Evolutionary conservation across 139 green algal species (phyloP), one percentile per base, ranked within the genome.

Genomic region (Monoraphidium neglectum): DNA sequence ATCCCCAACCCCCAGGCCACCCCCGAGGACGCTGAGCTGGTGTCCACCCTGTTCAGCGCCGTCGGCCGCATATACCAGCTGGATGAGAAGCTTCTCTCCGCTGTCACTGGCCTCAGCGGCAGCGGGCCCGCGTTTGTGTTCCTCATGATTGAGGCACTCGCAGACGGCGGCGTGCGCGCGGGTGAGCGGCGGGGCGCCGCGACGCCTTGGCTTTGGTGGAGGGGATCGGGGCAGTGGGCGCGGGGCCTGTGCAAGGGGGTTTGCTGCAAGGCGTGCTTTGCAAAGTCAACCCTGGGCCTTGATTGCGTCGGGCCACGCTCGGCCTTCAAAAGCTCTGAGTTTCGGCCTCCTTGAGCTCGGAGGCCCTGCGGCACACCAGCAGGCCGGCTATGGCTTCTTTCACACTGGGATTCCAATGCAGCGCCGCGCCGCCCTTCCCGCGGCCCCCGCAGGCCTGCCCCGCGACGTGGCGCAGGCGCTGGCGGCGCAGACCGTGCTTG

Each of bases 121-220:
- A 94, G 84, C 64, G 96, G 96, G 0, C 96, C 96, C 3, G 96
- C 96, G 8, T 99, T 98, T 71, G 74, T 99, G 15, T 99, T 97
- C 84, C 74, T 98, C 4, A 84, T 94, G 59, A 98, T 99, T n/a
- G 96, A 99, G 88, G 96, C 95, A 8, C 82, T 99, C 67, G 89
- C 95, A 1, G 96, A 99, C 79, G 95, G 94, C 24, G 96, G 93
- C 47, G 96, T 99, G 23, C 79, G 77, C 21, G 87, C 92, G 73
- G 85, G 85, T 88, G 47, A 46, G 76, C 23, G 8, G 10, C n/a
- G 32, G 30, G 33, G 56, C 16, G 64, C n/a, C n/a, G n/a, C n/a
- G n/a, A n/a, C n/a, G n/a, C 16, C 12, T n/a, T n/a, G n/a, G n/a
- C n/a, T n/a, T n/a, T n/a, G n/a, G n/a, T 60, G 21, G 23, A n/a